Conservation (phyloP, 345 rosid species). For the Hibiscus mutabilis region DNA sequence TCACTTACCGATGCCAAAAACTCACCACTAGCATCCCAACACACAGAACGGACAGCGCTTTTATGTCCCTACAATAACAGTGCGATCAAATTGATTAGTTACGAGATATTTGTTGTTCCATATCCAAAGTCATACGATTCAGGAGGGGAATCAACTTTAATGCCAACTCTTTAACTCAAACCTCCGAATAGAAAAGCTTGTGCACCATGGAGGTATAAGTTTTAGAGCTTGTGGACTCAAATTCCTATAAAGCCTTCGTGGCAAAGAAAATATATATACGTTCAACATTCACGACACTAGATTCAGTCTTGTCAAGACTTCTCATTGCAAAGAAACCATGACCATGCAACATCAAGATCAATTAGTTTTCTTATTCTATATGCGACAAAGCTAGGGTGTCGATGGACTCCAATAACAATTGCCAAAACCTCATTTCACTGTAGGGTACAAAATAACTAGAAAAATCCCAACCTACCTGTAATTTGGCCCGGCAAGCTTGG, state of each 20-base stretch:
- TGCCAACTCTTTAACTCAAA: background rate
- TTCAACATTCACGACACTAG: background rate
- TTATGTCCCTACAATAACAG: constrained; percentile 46
- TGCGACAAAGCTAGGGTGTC: background rate
- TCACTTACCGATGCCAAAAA: constrained; percentile 61
- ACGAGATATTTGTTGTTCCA: background rate
- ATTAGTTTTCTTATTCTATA: background rate
- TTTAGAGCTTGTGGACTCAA: background rate
- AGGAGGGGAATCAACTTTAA: background rate
- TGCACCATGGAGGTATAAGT: background rate
- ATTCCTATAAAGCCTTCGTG: background rate
- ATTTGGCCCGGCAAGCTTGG: constrained; percentile 38
- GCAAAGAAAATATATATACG: background rate
- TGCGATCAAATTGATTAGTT: background rate
- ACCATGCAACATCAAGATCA: background rate
- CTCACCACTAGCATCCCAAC: constrained; percentile 59
- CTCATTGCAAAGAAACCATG: background rate
- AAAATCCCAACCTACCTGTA: constrained; percentile 38
- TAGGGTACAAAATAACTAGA: background rate
- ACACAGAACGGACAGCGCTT: constrained; percentile 36
- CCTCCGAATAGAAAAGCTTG: background rate
- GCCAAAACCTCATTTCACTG: background rate
- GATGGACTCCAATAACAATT: background rate
- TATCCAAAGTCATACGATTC: background rate
- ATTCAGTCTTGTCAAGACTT: constrained; percentile 6